Base-by-base conservation (phyloP, 2,329 filamentous ascomycete genomes). In the Aspergillus calidoustus region DNA sequence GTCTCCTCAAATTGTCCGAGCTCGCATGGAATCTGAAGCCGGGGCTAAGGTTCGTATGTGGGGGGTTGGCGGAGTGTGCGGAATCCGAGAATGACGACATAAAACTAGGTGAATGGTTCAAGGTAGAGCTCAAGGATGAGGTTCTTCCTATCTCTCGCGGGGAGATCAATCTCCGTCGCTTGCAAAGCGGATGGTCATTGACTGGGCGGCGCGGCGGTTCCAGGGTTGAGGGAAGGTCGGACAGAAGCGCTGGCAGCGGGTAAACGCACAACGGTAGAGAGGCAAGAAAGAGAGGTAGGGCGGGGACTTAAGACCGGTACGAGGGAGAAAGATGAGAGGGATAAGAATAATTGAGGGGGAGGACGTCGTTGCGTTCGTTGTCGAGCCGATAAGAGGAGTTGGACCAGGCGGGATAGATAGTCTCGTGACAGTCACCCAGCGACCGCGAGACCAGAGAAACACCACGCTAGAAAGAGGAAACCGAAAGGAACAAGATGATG, bases 141-240 rank as follows among this genome's bases (percentile, higher is more conserved):
- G 52, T 57, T 51, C 23, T 64, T 64, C 59, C 62, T 64, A 63
- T 55, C 49, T 58, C 49, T 59, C 65, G 61, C 67, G 71, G 69
- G 61, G 72, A 74, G 66, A 69, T 68, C 69, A 74, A 67, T 69
- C 73, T 75, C 73, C 73, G 71, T 64, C 71, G 69, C 64, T 71
- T 71, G 43, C 65, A 67, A 62, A 68, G 69, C 68, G 66, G 69
- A 46, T 62, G 71, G 67, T 72, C 74, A 76, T 76, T 67, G 71
- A 73, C 69, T 68, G 62, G 34, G 62, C 69, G 64, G 69, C 66
- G 67, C 59, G 67, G 61, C 34, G 63, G 64, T 66, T 69, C 66
- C 70, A 69, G 67, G 63, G 63, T 67, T 58, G 60, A 52, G 38
- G 31, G 34, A 23, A 31, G 34, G 38, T 23, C 22, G 15, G 23